Conservation (phyloP, 2,329 filamentous ascomycete genomes). For the Ciborinia camelliae region DNA sequence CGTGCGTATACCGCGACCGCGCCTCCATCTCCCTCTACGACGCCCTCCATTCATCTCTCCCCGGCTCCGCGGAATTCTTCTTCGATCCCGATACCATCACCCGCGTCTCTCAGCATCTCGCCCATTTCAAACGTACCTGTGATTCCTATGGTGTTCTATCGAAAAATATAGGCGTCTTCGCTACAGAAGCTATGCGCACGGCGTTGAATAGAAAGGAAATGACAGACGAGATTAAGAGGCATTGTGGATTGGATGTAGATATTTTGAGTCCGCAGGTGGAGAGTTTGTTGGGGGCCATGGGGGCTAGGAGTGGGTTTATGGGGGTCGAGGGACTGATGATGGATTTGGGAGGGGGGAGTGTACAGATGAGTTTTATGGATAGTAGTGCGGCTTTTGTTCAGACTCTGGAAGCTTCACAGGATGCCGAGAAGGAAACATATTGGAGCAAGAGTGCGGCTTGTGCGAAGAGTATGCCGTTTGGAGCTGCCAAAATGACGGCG, state of each 20-base stretch:
- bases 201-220: slow-evolving; percentile 72
- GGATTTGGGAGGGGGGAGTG: slow-evolving; percentile 74
- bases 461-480: slow-evolving; percentile 58
- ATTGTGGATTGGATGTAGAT: slow-evolving; percentile 65
- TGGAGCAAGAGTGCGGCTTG: slow-evolving; percentile 51
- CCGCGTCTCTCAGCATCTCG: slow-evolving; percentile 63
- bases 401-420: slow-evolving; percentile 19
- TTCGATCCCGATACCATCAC: slow-evolving; percentile 58
- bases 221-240: slow-evolving; percentile 57
- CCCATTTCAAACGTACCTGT: slow-evolving; percentile 70
- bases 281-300: slow-evolving; percentile 77
- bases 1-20: slow-evolving; percentile 74
- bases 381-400: not conserved
- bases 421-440: slow-evolving; percentile 42
- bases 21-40: slow-evolving; percentile 84
- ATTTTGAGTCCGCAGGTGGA: slow-evolving; percentile 78
- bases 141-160: slow-evolving; percentile 63
- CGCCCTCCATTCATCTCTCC: slow-evolving; percentile 57
- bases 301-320: slow-evolving; percentile 71
- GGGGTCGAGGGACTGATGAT: slow-evolving; percentile 76
- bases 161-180: slow-evolving; percentile 68
- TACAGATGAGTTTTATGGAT: slow-evolving; percentile 63
- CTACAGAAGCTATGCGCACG: slow-evolving; percentile 84
- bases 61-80: slow-evolving; percentile 34
- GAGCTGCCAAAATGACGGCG: slow-evolving; percentile 55